Base-by-base conservation (phyloP, 2,329 filamentous ascomycete genomes). In the Xylariomycetidae sp. region DNA sequence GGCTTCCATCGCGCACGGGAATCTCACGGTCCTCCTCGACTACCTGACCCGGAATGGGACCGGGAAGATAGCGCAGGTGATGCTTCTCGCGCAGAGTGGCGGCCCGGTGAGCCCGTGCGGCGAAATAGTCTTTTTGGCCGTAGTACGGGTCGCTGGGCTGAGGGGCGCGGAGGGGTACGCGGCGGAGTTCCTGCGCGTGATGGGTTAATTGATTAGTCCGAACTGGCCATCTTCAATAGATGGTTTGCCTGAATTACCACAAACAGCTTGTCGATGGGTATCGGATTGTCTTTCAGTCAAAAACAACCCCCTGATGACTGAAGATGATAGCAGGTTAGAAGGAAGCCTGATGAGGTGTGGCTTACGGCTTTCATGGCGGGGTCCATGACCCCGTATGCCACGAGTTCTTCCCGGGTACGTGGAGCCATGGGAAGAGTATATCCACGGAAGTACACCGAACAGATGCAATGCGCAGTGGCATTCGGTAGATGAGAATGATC, bases 11-110 rank as follows among this genome's bases (percentile, higher is more conserved):
- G 6, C 58, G 48, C 45, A 59, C 51, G 4, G 41, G 36, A 16
- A 63, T 57, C 33, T 51, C 45, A 31, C 49, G 50, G 27, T 59
- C 53, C 22, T 50, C 46, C 33, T 55, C 49, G n/a, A 30, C 27
- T 6, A 54, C 50, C 27, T 48, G 37, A 5, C 50, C 42, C 15
- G 45, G 46, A 30, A 54, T 49, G 3, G 49, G 44, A 1, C 46
- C 44, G 2, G 51, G 46, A 1, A 53, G 16, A n/a, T 48, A 49
- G 10, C 51, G 48, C 33, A 51, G 46, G 22, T 50, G 49, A 23
- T 49, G 48, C 30, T 48, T 49, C 41, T 54, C 49, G 13, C 46
- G 44, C 17, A 53, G 39, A 12, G 42, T 49, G 13, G 44, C 22
- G n/a, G 46, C 49, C 9, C 51, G 43, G 29, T 53, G 48, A 10